phyloP scores from a whole-genome alignment of 306 rosid species.

The Morella rubra region DNA sequence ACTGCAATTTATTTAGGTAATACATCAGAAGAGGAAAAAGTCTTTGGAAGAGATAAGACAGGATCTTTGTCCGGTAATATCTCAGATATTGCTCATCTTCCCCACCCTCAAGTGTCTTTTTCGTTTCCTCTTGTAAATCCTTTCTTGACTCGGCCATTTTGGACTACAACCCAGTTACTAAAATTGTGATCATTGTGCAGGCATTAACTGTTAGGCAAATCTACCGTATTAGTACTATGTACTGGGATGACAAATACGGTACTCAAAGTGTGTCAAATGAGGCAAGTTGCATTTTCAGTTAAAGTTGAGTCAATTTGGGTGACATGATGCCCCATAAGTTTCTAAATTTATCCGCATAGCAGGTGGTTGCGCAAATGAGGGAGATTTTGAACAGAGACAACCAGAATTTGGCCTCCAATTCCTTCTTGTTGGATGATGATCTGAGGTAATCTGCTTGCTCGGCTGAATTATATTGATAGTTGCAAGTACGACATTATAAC shows the following conservation, averaged over 20 bases:
- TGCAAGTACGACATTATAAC: constrained; percentile 17
- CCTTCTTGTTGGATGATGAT: constrained; percentile 97
- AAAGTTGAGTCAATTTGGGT: constrained; percentile 4
- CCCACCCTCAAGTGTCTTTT: background rate
- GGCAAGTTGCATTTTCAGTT: constrained; percentile 61
- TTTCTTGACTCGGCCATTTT: background rate
- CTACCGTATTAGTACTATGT: constrained; percentile 97
- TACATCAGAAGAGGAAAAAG: constrained; percentile 96
- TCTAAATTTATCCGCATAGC: constrained; percentile 36
- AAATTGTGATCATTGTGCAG: constrained; percentile 41
- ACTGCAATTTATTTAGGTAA: constrained; percentile 59
- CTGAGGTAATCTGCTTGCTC: constrained; percentile 60
- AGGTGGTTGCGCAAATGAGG: constrained; percentile 98
- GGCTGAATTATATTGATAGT: constrained; percentile 6
- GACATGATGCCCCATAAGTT: constrained; percentile 2
- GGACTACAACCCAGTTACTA: constrained; percentile 9
- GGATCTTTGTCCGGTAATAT: constrained; percentile 95
- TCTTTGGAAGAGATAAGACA: constrained; percentile 81
- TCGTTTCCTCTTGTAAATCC: no score
- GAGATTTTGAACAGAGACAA: constrained; percentile 86
- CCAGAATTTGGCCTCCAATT: constrained; percentile 84
- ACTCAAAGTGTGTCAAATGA: constrained; percentile 97
- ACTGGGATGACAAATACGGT: constrained; percentile 99
- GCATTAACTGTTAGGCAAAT: constrained; percentile 94
- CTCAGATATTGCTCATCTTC: constrained; percentile 13